A percentile compares a stretch with the other conserved stretches of the same genome.
phyloP scores from a whole-genome alignment of 306 rosid genomes.

The Medicago arabica region DNA sequence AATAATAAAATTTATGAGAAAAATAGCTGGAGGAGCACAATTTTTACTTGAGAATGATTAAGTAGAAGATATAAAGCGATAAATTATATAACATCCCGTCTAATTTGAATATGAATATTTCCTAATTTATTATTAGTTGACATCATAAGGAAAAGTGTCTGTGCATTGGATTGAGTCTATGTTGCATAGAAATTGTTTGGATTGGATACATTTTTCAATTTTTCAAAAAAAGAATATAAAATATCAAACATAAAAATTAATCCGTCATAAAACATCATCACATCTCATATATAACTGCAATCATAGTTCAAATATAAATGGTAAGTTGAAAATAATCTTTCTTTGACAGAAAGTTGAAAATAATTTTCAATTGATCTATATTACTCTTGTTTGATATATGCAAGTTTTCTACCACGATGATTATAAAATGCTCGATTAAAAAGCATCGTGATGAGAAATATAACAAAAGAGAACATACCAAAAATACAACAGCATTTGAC shows the following conservation, averaged over 20 bases:
- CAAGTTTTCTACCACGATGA: not conserved
- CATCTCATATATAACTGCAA: not conserved
- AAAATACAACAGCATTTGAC: conserved; percentile 20
- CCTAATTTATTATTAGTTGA: not conserved
- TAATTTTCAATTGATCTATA: not conserved
- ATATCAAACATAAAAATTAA: not conserved
- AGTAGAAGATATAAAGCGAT: not conserved
- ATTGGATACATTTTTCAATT: not conserved
- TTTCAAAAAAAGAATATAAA: not conserved
- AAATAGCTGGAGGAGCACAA: not conserved
- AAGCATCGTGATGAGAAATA: not conserved
- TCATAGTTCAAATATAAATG: not conserved
- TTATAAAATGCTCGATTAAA: not conserved
- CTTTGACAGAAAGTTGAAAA: not conserved
- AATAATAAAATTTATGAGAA: conserved; percentile 1
- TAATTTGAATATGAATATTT: not conserved
- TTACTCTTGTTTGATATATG: not conserved
- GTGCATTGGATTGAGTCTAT: not conserved
- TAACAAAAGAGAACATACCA: conserved; percentile 30
- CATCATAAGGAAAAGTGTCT: not conserved
- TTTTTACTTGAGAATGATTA: not conserved
- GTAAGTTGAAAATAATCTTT: not conserved
- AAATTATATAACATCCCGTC: not conserved
- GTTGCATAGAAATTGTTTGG: not conserved
- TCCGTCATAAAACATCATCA: not conserved